Evolutionary conservation across 2,329 filamentous ascomycete species (phyloP).

Genomic region (Penicillium corylophilum): DNA sequence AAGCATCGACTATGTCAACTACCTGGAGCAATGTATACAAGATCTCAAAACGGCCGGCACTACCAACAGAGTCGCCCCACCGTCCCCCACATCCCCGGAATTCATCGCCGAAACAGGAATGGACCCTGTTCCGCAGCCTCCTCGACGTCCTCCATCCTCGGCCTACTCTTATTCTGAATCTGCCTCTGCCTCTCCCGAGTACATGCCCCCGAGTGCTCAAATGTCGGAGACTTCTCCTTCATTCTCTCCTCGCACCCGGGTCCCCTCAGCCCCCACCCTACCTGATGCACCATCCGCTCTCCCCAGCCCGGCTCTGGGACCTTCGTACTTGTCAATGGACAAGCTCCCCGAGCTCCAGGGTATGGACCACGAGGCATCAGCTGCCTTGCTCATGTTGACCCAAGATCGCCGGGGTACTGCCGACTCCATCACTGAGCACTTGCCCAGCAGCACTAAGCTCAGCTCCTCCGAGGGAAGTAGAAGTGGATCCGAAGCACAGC

Average conservation of each 20-base stretch:
- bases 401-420: slow-evolving; percentile 64
- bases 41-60: slow-evolving; percentile 65
- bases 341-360: slow-evolving; percentile 25
- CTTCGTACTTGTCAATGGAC: slow-evolving; percentile 23
- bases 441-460: slow-evolving; percentile 5
- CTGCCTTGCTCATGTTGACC: slow-evolving; percentile 84
- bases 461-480: slow-evolving; percentile 5
- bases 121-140: slow-evolving; percentile 7
- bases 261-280: slow-evolving; percentile 20
- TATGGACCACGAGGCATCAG: slow-evolving; percentile 76
- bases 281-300: slow-evolving; percentile 33
- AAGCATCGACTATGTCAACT: slow-evolving; percentile 93
- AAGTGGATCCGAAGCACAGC: slow-evolving; percentile 21
- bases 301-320: slow-evolving; percentile 38
- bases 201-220: slow-evolving; percentile 23
- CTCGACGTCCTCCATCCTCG: slow-evolving; percentile 17
- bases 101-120: slow-evolving; percentile 23
- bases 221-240: slow-evolving; percentile 31
- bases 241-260: slow-evolving; percentile 33
- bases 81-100: slow-evolving; percentile 39
- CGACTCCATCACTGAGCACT: slow-evolving; percentile 30
- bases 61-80: slow-evolving; percentile 24
- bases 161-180: slow-evolving; percentile 34
- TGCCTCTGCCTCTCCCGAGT: slow-evolving; percentile 38
- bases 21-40: slow-evolving; percentile 82